Evolutionary conservation across 768 basidiomycete species (phyloP).

Genomic region (Paxillus rubicundulus): DNA sequence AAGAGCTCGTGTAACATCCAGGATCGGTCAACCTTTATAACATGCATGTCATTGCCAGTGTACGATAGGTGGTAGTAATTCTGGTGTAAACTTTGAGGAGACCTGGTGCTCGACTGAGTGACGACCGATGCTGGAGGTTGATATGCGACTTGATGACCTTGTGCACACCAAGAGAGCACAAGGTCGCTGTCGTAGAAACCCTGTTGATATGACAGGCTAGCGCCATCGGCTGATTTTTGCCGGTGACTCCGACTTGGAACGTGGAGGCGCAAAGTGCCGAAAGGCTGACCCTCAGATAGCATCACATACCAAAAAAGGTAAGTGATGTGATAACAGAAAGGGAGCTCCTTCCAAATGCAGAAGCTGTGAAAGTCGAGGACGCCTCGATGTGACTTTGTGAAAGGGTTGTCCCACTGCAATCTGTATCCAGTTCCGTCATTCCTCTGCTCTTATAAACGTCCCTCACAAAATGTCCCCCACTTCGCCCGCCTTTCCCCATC

Average conservation of each 20-base stretch:
- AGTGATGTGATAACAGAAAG: conserved; percentile 31
- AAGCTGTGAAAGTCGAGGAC: neutral
- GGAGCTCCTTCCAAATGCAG: conserved; percentile 12
- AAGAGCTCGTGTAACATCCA: conserved; percentile 3
- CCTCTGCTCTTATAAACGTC: conserved; percentile 24
- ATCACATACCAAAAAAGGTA: conserved; percentile 12
- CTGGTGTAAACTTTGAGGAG: too few relatives aligned
- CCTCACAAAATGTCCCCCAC: conserved; percentile 4
- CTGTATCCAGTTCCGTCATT: conserved; percentile 10
- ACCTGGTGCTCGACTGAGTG: too few relatives aligned
- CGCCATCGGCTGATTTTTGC: neutral
- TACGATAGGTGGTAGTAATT: too few relatives aligned
- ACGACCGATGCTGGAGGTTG: too few relatives aligned
- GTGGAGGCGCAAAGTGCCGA: conserved; percentile 26
- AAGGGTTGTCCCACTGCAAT: conserved; percentile 13
- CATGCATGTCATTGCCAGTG: too few relatives aligned
- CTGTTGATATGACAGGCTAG: neutral
- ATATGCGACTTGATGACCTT: too few relatives aligned
- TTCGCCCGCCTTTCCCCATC: neutral
- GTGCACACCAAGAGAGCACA: too few relatives aligned
- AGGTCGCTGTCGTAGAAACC: too few relatives aligned
- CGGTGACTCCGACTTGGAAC: conserved; percentile 12
- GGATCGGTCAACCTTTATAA: neutral
- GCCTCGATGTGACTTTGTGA: conserved; percentile 26
- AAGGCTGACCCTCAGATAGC: neutral